Evolutionary conservation across 495 filamentous ascomycete genomes (phyloP), one percentile per base, ranked within the genome.

Genomic region (Terfezia claveryi): DNA sequence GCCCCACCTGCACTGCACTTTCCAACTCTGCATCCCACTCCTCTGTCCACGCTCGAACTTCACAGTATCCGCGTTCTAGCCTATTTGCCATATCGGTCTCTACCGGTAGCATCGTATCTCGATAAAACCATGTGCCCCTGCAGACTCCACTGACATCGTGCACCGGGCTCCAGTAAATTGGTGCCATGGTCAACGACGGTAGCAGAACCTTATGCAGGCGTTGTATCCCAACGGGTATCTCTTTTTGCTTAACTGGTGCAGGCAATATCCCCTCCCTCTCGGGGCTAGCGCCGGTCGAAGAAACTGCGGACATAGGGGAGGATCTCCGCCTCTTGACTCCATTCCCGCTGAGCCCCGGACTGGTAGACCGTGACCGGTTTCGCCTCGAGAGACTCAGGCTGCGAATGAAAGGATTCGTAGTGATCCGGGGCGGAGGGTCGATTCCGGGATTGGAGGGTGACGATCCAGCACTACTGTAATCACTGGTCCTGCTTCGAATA

Each of bases 111-210:
- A 95, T 92, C 4, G 85, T 87, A 62, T 94, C 87, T 63, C 80
- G 82, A 67, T 95, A 96, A 64, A 98, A 96, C 91, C 91, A 98
- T 0, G 91, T 96, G 1, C 84, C 87, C 44, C 91, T 77, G 62
- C 83, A 69, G 8, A 95, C 88, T 10, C 74, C 72, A 9, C 85
- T 81, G 14, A 94, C 75, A 63, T 98, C 91, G 59, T 93, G 84
- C 20, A 95, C 75, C n/a, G 91, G 89, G 37, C 80, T 87, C 91
- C 91, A 98, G 62, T 98, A 98, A 44, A 96, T 95, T 0, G 91
- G 91, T 65, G 88, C 82, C 87, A 98, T 95, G 69, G 84, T 68
- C 10, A 81, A 66, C 8, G 68, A 65, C 12, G 72, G 74, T n/a
- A 80, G 63, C 36, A 74, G 67, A 5, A 80, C 74, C 59, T 73